These are phyloP conservation scores for Achlya hypogyna DNA, from an alignment of 352 stramenopile species.

Conservation along the genomic window DNA sequence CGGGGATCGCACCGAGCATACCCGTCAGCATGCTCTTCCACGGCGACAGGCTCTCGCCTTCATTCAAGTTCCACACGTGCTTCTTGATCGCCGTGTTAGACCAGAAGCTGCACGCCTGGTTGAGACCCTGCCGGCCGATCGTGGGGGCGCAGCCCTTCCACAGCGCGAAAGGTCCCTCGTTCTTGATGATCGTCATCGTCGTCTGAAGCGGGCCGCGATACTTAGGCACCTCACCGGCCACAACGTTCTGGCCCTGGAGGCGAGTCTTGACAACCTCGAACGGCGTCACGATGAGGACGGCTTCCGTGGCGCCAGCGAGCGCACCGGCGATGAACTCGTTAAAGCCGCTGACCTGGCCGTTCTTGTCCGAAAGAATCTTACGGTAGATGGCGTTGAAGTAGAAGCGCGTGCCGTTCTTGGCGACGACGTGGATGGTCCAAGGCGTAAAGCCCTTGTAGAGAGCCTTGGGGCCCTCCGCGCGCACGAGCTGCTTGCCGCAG, in stretches of 20 bases:
- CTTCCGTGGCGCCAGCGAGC: slow-evolving; percentile 90
- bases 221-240: slow-evolving; percentile 77
- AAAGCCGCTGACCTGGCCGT: slow-evolving; percentile 67
- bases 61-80: slow-evolving; percentile 74
- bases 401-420: slow-evolving; percentile 87
- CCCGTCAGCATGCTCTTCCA: slow-evolving; percentile 95
- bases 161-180: slow-evolving; percentile 90
- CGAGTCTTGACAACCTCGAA: slow-evolving; percentile 98
- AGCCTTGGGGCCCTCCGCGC: slow-evolving; percentile 59
- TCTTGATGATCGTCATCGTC: slow-evolving; percentile 83
- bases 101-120: slow-evolving; percentile 98
- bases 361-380: slow-evolving; percentile 54
- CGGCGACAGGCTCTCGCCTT: slow-evolving; percentile 79
- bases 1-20: slow-evolving; percentile 78
- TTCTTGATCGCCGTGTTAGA: slow-evolving; percentile 93
- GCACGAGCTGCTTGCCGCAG: slow-evolving; percentile 71
- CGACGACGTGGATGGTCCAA: slow-evolving; percentile 83
- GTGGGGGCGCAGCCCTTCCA: slow-evolving; percentile 95
- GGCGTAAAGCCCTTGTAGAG: slow-evolving; percentile 85
- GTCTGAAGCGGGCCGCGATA: slow-evolving; percentile 87
- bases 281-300: slow-evolving; percentile 94
- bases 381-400: slow-evolving; percentile 85
- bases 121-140: slow-evolving; percentile 95
- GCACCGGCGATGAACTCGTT: slow-evolving; percentile 87
- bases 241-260: slow-evolving; percentile 89